These are phyloP conservation scores for Arachis hypogaea DNA, from an alignment of 306 rosid species.

Conservation along the genomic window DNA sequence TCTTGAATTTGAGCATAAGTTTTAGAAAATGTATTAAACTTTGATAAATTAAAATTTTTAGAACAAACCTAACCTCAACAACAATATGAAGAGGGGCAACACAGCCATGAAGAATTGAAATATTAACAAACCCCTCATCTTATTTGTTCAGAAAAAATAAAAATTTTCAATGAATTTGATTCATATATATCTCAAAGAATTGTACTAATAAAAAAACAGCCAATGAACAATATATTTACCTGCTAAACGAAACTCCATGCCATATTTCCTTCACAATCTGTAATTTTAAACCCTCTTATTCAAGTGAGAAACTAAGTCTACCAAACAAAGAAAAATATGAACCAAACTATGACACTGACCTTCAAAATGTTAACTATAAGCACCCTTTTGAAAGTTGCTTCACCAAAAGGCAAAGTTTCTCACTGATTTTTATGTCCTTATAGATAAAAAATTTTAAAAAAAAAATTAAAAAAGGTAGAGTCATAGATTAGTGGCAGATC, in stretches of 20 bases:
- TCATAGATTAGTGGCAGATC: constrained; percentile 7
- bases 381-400: constrained; percentile 24
- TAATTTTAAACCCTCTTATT: no score
- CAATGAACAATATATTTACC: constrained; percentile 11
- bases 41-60: not conserved
- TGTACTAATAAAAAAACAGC: not conserved
- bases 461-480: no score
- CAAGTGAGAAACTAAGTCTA: no score
- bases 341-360: constrained; percentile 33
- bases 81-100: constrained; percentile 24
- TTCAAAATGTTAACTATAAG: not conserved
- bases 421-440: constrained; percentile 11
- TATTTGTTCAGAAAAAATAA: not conserved
- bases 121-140: not conserved
- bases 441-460: not conserved
- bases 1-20: constrained; percentile 20
- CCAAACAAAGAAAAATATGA: not conserved
- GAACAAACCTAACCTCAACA: constrained; percentile 29
- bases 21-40: not conserved
- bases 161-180: not conserved
- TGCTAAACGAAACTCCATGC: constrained; percentile 9
- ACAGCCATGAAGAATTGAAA: constrained; percentile 3
- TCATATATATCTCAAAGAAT: not conserved
- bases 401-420: constrained; percentile 29
- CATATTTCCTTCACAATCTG: no score